Percentiles rank a stretch among this genome's conserved stretches.
Evolutionary conservation across 176 grass and related monocot species (phyloP).

Genomic region (Coix lacrymajobi): DNA sequence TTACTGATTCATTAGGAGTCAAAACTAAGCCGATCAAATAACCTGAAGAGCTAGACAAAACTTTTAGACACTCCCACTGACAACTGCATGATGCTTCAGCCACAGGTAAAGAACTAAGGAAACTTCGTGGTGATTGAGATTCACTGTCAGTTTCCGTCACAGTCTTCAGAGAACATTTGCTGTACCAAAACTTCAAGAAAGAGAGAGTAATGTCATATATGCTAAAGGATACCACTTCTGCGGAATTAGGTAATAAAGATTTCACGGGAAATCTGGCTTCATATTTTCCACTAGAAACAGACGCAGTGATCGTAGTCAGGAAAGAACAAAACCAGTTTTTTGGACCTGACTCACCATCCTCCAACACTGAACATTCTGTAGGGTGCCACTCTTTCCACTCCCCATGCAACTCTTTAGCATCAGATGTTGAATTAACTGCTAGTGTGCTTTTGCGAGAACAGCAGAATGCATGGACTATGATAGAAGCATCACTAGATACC

Average conservation of each 20-base stretch:
- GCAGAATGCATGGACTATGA: constrained; percentile 73
- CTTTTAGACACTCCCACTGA: constrained; percentile 54
- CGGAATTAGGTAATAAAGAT: constrained; percentile 60
- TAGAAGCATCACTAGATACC: constrained; percentile 51
- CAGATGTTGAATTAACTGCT: constrained; percentile 33
- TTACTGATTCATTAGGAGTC: constrained; percentile 38
- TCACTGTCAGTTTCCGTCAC: constrained; percentile 7
- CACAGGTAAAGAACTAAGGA: constrained; percentile 8
- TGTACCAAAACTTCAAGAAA: constrained; percentile 57
- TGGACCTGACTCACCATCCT: constrained; percentile 31
- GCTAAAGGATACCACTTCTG: constrained; percentile 78
- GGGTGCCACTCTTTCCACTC: constrained; percentile 76
- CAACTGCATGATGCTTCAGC: constrained; percentile 47
- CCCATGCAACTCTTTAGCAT: constrained; percentile 50
- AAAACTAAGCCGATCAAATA: constrained; percentile 64
- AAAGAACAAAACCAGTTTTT: constrained; percentile 63
- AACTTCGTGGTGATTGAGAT: constrained; percentile 17
- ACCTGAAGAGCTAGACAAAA: constrained; percentile 77
- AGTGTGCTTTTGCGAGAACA: constrained; percentile 30
- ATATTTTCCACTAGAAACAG: constrained; percentile 63
- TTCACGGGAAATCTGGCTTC: constrained; percentile 62
- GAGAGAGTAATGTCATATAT: constrained; percentile 56
- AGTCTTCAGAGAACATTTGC: constrained; percentile 11
- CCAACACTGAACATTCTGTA: constrained; percentile 24
- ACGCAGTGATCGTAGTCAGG: constrained; percentile 42